Evolutionary conservation across 805 yeast genomes (phyloP), one percentile per base, ranked within the genome.

Genomic region (Yarrowia osloensis): DNA sequence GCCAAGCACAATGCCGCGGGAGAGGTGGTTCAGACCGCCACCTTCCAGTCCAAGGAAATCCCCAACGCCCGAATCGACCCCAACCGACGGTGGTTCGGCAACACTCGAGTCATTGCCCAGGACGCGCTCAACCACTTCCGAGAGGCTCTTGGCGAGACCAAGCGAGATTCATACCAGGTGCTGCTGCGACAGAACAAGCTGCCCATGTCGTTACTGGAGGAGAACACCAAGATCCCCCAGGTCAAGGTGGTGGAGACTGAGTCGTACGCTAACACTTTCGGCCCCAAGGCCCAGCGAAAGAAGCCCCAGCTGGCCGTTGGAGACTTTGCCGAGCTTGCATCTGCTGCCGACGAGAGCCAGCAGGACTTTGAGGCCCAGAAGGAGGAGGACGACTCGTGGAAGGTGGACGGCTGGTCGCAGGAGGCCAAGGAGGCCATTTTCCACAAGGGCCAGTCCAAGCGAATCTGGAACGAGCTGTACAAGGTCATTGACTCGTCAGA

Each of bases 401-500:
- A 96, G 9, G 86, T 87, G 61, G 96, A 91, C 71, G 97, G 91
- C 67, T 90, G 89, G 85, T 84, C 96, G 4, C 88, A 87, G 73
- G 95, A 91, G 73, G 97, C 98, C 44, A 92, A 91, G 76, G 99
- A 95, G 78, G 93, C 95, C 69, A 93, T 94, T 78, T 94, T 94
- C 83, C 87, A 89, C 76, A 94, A 94, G 77, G 99, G 99, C 73
- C 99, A 94, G 81, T 92, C 98, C 57, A 94, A 94, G 80, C 89
- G 99, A 81, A 94, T 94, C 72, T 94, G 99, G 99, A 95, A 95
- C 78, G 99, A 94, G 77, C 82, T 94, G 69, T 94, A 95, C 79
- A 94, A 94, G 77, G 99, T 94, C 61, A 92, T 94, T 72, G 99
- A 94, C 78, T 94, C 98, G 12, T 91, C 98, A 0, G 99, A 94